phyloP scores from a whole-genome alignment of 1,139 yeast genomes.

The Debaryomyces nepalensis region DNA sequence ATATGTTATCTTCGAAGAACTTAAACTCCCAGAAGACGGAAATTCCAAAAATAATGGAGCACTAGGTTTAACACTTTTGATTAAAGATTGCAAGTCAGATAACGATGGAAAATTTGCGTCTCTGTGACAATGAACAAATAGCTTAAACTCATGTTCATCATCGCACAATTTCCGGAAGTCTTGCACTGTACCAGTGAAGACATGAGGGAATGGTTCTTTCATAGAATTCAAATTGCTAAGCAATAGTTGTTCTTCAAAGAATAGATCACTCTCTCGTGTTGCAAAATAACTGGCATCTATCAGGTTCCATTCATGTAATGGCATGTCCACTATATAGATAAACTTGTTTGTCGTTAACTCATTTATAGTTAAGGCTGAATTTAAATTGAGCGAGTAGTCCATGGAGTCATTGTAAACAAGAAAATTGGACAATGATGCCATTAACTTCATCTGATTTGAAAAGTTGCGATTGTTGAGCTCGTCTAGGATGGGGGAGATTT shows the following conservation, averaged over 20 bases:
- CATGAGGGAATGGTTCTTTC: conserved; percentile 33
- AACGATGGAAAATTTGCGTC: conserved; percentile 36
- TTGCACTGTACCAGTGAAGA: conserved; percentile 40
- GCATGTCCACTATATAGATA: conserved; percentile 17
- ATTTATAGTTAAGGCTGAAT: conserved; percentile 12
- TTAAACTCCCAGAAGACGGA: conserved; percentile 37
- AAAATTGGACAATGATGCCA: conserved; percentile 40
- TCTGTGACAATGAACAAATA: conserved; percentile 43
- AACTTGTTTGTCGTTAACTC: conserved; percentile 10
- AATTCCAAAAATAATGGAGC: conserved; percentile 36
- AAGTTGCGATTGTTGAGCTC: conserved; percentile 40
- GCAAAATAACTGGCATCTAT: conserved; percentile 8
- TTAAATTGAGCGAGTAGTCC: conserved; percentile 9
- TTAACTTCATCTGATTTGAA: conserved; percentile 34
- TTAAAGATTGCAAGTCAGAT: conserved; percentile 20
- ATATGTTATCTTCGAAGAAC: conserved; percentile 28
- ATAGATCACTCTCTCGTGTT: conserved; percentile 2
- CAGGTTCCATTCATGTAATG: conserved; percentile 5
- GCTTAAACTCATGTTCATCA: conserved; percentile 28
- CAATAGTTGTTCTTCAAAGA: conserved; percentile 36
- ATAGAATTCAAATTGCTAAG: conserved; percentile 41
- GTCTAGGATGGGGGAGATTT: conserved; percentile 7
- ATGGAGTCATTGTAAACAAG: conserved; percentile 35
- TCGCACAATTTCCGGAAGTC: conserved; percentile 33
- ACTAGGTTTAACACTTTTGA: conserved; percentile 15